Evolutionary conservation across 192 early-diverging fungal genomes (phyloP).

Genomic region (Phycomyces nitens): DNA sequence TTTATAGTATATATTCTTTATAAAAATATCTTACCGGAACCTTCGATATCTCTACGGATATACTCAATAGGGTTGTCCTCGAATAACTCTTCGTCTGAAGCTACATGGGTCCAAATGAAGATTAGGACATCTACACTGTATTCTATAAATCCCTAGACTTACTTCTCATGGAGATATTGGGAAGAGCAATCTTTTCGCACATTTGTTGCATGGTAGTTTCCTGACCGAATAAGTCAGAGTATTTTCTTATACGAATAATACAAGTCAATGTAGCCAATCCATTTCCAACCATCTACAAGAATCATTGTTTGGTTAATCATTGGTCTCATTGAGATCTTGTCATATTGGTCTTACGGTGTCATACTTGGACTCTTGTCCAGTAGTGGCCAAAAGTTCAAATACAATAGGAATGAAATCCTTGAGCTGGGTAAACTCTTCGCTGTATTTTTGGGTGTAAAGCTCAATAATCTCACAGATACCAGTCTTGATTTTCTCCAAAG

Average conservation of each 20-base stretch:
- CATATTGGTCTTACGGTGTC: constrained; percentile 58
- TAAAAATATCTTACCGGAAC: constrained; percentile 52
- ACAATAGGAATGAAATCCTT: constrained; percentile 83
- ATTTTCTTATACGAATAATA: constrained; percentile 72
- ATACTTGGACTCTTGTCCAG: constrained; percentile 69
- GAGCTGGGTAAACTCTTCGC: constrained; percentile 82
- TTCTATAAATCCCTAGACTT: constrained; percentile 2
- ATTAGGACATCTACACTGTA: no score
- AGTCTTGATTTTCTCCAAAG: constrained; percentile 85
- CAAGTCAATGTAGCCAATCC: constrained; percentile 88
- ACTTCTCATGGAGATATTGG: constrained; percentile 86
- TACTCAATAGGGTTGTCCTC: constrained; percentile 97
- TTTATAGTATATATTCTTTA: not conserved
- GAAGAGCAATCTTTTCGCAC: constrained; percentile 88
- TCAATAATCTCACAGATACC: constrained; percentile 91
- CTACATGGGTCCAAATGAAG: no score
- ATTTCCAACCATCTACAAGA: constrained; percentile 73
- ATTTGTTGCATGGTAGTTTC: constrained; percentile 72
- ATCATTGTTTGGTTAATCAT: not conserved
- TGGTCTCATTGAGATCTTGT: not conserved
- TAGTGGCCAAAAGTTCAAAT: constrained; percentile 81
- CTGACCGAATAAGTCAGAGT: constrained; percentile 71
- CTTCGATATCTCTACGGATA: constrained; percentile 89
- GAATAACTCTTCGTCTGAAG: constrained; percentile 89
- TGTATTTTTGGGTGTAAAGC: constrained; percentile 87